Evolutionary conservation across 192 early-diverging fungal genomes (phyloP).

Genomic region (Coemansia guatemalensis): DNA sequence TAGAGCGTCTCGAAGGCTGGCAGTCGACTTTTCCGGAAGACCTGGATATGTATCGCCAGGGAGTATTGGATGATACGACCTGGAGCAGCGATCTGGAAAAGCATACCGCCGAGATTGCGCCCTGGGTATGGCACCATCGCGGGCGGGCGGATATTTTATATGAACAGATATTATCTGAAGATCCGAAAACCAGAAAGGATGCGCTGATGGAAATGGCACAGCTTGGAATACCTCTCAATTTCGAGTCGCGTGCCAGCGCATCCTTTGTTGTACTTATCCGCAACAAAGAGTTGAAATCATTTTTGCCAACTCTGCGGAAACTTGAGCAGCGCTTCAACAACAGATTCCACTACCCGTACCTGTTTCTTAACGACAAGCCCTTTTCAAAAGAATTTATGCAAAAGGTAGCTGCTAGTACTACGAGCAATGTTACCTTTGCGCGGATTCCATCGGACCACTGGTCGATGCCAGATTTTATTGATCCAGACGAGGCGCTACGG

Average conservation of each 20-base stretch:
- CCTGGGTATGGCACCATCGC: conserved; percentile 55
- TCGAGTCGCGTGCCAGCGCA: conserved; percentile 19
- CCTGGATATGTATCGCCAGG: conserved; percentile 28
- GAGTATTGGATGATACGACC: conserved; percentile 5
- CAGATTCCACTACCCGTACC: conserved; percentile 66
- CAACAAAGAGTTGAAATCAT: conserved; percentile 56
- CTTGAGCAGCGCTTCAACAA: conserved; percentile 69
- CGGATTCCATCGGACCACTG: conserved; percentile 56
- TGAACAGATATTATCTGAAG: conserved; percentile 2
- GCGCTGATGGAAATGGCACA: conserved; percentile 21
- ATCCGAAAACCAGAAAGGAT: neutral
- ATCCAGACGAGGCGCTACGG: conserved; percentile 20
- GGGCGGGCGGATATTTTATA: conserved; percentile 28
- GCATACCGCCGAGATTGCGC: conserved; percentile 48
- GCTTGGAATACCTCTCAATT: conserved; percentile 15
- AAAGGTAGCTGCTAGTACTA: conserved; percentile 43
- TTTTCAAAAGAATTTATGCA: conserved; percentile 59
- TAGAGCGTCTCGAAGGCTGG: conserved; percentile 39
- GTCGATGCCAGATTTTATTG: conserved; percentile 53
- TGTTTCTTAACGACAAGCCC: conserved; percentile 68
- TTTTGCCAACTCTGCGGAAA: conserved; percentile 53
- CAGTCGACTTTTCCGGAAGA: conserved; percentile 35
- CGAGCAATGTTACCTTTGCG: conserved; percentile 57
- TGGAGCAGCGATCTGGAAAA: conserved; percentile 22
- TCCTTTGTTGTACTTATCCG: conserved; percentile 59